Evolutionary conservation across 495 filamentous ascomycete species (phyloP), one percentile per base, ranked within the genome.

Genomic region (Neurospora africana): DNA sequence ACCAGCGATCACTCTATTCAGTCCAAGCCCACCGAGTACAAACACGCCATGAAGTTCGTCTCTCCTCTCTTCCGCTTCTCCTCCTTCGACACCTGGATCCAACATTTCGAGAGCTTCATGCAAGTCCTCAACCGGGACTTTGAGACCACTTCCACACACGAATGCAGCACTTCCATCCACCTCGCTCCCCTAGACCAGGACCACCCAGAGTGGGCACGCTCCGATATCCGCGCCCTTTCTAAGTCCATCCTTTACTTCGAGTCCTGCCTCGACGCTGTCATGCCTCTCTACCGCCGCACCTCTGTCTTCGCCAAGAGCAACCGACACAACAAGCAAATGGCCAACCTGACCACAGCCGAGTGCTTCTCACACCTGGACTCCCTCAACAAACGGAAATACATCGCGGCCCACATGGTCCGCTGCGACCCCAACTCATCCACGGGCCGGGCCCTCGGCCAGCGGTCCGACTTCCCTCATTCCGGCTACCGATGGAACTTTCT

Each of bases 241-340:
- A 73, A 72, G 69, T 70, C 72, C 30, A 70, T 76, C 15, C 65
- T 80, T 9, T 79, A 80, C 74, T 80, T 78, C 35, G 78, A 80
- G 76, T 71, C 71, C 70, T 78, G 76, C 73, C 73, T 80, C 47
- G 78, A 80, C 72, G 75, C 72, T 11, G 72, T 80, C 23, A 71
- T 80, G 33, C 78, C 78, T 11, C 71, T 73, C 1, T 79, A 78
- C 43, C 75, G 78, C 15, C 72, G 74, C 13, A 58, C 53, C 23
- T 71, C 70, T n/a, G 73, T 79, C 43, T 76, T 70, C 68, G 77
- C 77, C 69, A 79, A 79, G 74, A 78, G 76, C 75, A 80, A 79
- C 73, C 72, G 78, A 5, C 27, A 74, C 72, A 80, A 79, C 75
- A 33, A 17, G 9, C 78, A 75, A 69, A 71, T 78, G 17, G 68